These are phyloP conservation scores for Pseudocercospora vitis DNA, from an alignment of 2,329 filamentous ascomycete genomes.

Conservation along the genomic window DNA sequence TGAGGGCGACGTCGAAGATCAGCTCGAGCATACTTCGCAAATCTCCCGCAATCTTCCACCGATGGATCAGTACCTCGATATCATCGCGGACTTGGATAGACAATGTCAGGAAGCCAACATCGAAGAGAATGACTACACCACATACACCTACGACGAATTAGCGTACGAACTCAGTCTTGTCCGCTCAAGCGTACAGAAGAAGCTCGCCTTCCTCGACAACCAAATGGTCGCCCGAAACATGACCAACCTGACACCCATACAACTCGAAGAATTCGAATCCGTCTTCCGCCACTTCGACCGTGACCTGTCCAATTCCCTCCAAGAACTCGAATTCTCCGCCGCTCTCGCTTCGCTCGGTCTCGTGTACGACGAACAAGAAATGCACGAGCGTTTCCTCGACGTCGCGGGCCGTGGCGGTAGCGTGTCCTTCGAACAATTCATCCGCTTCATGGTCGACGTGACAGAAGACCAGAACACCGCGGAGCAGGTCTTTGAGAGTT, in stretches of 20 bases:
- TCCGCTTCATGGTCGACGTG: constrained; percentile 98
- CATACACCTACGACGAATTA: constrained; percentile 95
- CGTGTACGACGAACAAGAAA: constrained; percentile 96
- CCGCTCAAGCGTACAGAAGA: constrained; percentile 90
- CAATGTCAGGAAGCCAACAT: constrained; percentile 97
- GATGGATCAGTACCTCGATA: constrained; percentile 85
- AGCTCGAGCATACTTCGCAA: constrained; percentile 80
- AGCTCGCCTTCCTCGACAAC: constrained; percentile 94
- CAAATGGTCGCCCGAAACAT: constrained; percentile 97
- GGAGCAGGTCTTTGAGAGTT: constrained; percentile 97
- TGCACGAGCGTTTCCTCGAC: constrained; percentile 90
- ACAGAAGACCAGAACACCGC: constrained; percentile 99
- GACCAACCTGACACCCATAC: constrained; percentile 97
- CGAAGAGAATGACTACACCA: constrained; percentile 99
- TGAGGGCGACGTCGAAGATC: constrained; percentile 94
- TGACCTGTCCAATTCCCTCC: constrained; percentile 83
- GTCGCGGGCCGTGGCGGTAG: constrained; percentile 68
- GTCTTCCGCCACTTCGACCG: constrained; percentile 98
- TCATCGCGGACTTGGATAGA: constrained; percentile 79
- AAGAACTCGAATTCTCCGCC: constrained; percentile 93
- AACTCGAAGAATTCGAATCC: constrained; percentile 96
- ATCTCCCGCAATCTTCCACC: constrained; percentile 83
- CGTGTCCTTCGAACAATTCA: constrained; percentile 98
- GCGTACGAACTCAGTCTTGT: constrained; percentile 91
- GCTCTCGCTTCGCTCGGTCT: constrained; percentile 91